Conservation (phyloP, 2,329 filamentous ascomycete species). For the Dothideomycetes sp. region DNA sequence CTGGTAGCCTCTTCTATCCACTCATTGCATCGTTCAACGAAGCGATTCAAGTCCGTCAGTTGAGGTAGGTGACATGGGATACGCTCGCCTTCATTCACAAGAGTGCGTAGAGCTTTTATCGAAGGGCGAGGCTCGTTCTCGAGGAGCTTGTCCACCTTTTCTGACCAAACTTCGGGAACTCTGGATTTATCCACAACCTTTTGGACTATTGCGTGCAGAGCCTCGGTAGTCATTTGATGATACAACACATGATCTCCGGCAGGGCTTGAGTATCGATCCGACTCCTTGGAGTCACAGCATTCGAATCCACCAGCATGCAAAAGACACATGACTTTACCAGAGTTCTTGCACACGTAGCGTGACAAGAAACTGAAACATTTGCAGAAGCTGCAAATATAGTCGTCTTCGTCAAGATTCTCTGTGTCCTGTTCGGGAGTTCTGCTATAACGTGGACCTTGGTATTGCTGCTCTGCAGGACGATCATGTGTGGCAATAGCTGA, state of each 20-base stretch:
- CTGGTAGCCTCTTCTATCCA: slow-evolving; percentile 96
- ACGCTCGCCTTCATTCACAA: slow-evolving; percentile 88
- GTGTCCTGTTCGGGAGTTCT: slow-evolving; percentile 43
- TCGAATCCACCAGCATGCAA: slow-evolving; percentile 68
- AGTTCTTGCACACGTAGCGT: slow-evolving; percentile 73
- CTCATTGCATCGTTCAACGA: slow-evolving; percentile 92
- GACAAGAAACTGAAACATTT: slow-evolving; percentile 88
- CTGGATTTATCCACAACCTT: slow-evolving; percentile 80
- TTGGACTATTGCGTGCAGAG: slow-evolving; percentile 53
- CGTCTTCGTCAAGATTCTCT: slow-evolving; percentile 66
- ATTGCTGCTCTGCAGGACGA: slow-evolving; percentile 20
- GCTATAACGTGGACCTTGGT: slow-evolving; percentile 26
- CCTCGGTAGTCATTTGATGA: slow-evolving; percentile 66
- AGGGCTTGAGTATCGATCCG: slow-evolving; percentile 50
- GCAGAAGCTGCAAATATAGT: slow-evolving; percentile 85
- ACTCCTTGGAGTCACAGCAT: slow-evolving; percentile 62
- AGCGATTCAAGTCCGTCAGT: slow-evolving; percentile 69
- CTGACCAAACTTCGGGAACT: slow-evolving; percentile 78
- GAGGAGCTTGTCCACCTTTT: slow-evolving; percentile 76
- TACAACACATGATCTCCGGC: slow-evolving; percentile 56
- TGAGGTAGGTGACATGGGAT: slow-evolving; percentile 84
- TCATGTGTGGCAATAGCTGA: slow-evolving; percentile 36
- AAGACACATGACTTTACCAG: slow-evolving; percentile 73
- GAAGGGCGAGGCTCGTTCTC: slow-evolving; percentile 76
- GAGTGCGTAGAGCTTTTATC: slow-evolving; percentile 70